Evolutionary conservation across 805 yeast genomes (phyloP).

Genomic region (Metschnikowia sp.): DNA sequence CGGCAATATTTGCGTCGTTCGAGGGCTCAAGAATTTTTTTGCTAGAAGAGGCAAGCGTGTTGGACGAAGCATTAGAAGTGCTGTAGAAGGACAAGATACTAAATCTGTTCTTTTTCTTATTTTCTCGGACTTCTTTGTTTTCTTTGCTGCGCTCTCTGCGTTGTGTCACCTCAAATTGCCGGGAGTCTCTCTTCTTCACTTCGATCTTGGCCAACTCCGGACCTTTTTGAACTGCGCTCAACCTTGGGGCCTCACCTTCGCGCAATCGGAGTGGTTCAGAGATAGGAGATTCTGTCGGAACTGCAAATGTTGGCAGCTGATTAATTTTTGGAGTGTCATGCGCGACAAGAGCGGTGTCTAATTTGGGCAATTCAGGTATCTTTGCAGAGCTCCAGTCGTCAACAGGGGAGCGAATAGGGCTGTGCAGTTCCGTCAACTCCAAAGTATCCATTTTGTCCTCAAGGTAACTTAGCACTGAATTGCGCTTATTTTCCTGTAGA

Average conservation of each 20-base stretch:
- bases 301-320: slow-evolving; percentile 29
- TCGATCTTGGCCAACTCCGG: too few relatives aligned
- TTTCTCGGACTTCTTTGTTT: slow-evolving; percentile 24
- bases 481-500: slow-evolving; percentile 32
- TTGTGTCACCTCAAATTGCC: slow-evolving; percentile 4
- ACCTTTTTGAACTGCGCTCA: background rate
- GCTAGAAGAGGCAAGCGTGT: slow-evolving; percentile 9
- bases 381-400: slow-evolving; percentile 3
- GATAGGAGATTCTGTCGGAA: slow-evolving; percentile 16
- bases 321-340: slow-evolving; percentile 28
- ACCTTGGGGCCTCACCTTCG: background rate
- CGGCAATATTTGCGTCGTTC: slow-evolving; percentile 7
- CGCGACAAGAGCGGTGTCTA: slow-evolving; percentile 13
- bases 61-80: slow-evolving; percentile 25
- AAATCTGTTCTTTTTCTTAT: slow-evolving; percentile 40
- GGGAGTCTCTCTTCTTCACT: background rate
- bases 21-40: slow-evolving; percentile 29
- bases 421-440: slow-evolving; percentile 32
- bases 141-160: slow-evolving; percentile 8
- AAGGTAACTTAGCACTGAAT: slow-evolving; percentile 40
- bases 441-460: slow-evolving; percentile 44
- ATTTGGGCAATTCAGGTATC: slow-evolving; percentile 14
- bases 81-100: slow-evolving; percentile 43
- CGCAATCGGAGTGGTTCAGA: background rate
- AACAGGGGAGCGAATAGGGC: slow-evolving; percentile 19